Conservation (phyloP, 345 rosid species). For the Lepidium didymum region DNA sequence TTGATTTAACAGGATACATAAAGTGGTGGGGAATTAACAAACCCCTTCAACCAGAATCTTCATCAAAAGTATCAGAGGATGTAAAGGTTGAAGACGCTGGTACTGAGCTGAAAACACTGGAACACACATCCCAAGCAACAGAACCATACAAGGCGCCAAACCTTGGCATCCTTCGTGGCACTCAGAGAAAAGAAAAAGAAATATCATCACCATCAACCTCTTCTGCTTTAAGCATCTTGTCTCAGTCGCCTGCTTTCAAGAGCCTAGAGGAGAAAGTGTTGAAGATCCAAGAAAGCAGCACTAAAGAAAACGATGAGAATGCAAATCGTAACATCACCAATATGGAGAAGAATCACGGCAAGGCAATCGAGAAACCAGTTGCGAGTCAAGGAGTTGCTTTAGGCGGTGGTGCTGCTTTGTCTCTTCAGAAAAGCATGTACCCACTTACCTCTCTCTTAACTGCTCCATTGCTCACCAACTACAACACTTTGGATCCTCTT, state of each 20-base stretch:
- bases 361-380: conserved; percentile 61
- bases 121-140: conserved; percentile 54
- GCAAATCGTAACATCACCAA: conserved; percentile 63
- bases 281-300: conserved; percentile 50
- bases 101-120: conserved; percentile 70
- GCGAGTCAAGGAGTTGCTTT: conserved; percentile 49
- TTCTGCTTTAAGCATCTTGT: conserved; percentile 77
- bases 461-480: conserved; percentile 78
- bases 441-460: conserved; percentile 78
- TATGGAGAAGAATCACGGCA: conserved; percentile 62
- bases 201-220: conserved; percentile 25
- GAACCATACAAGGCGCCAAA: conserved; percentile 88
- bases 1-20: conserved; percentile 73
- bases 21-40: conserved; percentile 92
- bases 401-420: conserved; percentile 47
- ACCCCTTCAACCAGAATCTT: conserved; percentile 60
- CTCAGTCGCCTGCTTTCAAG: conserved; percentile 78
- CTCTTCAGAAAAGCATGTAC: conserved; percentile 68
- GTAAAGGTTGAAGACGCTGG: conserved; percentile 56
- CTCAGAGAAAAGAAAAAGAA: conserved; percentile 42
- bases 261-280: conserved; percentile 72
- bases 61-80: conserved; percentile 59
- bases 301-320: conserved; percentile 63
- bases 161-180: conserved; percentile 47
- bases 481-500: conserved; percentile 62